Evolutionary conservation across 2,329 filamentous ascomycete genomes (phyloP).

Genomic region (Zymoseptoria brevis): DNA sequence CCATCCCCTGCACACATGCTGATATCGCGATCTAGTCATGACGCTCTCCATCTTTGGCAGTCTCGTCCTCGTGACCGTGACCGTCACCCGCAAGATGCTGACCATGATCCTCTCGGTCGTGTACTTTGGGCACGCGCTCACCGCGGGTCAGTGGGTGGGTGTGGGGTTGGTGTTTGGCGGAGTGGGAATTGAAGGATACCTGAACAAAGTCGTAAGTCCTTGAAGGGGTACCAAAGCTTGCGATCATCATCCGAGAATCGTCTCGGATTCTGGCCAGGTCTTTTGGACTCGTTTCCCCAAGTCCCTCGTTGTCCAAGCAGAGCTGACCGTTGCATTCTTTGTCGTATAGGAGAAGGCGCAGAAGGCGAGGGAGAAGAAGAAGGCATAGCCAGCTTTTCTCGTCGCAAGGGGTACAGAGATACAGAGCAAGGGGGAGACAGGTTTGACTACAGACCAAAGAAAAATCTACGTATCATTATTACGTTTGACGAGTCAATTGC

Average conservation of each 20-base stretch:
- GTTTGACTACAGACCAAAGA: too few relatives aligned
- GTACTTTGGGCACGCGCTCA: slow-evolving; percentile 84
- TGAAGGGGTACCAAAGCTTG: too few relatives aligned
- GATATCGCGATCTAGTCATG: slow-evolving; percentile 20
- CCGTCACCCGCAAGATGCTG: slow-evolving; percentile 96
- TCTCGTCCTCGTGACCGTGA: slow-evolving; percentile 88
- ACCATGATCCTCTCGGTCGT: slow-evolving; percentile 96
- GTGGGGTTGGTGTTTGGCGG: slow-evolving; percentile 91
- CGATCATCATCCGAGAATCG: too few relatives aligned
- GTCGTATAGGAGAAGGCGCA: slow-evolving; percentile 63
- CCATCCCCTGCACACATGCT: slow-evolving; percentile 1
- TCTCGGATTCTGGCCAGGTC: too few relatives aligned
- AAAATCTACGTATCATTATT: too few relatives aligned
- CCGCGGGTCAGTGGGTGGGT: slow-evolving; percentile 85
- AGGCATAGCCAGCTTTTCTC: slow-evolving; percentile 6
- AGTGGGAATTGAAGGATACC: slow-evolving; percentile 80
- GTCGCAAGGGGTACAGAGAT: too few relatives aligned
- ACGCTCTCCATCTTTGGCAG: slow-evolving; percentile 88
- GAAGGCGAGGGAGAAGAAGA: slow-evolving; percentile 62
- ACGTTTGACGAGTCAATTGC: too few relatives aligned
- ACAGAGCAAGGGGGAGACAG: too few relatives aligned
- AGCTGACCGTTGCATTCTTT: too few relatives aligned
- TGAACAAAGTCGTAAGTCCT: slow-evolving; percentile 47
- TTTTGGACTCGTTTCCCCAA: too few relatives aligned
- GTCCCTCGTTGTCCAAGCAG: too few relatives aligned